phyloP scores from a whole-genome alignment of 305 asterid species.

The Solanum hybrid region DNA sequence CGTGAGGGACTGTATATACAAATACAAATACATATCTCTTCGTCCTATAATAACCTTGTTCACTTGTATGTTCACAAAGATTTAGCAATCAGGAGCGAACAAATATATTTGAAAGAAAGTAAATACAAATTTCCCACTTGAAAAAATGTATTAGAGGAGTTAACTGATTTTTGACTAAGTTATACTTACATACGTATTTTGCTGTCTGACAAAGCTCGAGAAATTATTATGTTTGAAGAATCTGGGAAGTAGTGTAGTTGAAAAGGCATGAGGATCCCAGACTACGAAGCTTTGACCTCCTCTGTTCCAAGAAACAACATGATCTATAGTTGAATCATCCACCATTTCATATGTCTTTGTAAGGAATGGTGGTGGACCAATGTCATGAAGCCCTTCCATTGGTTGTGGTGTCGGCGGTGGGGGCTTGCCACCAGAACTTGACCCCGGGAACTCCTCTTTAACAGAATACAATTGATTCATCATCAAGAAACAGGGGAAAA shows the following conservation, averaged over 20 bases:
- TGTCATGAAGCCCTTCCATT: constrained; percentile 63
- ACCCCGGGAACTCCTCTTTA: constrained; percentile 37
- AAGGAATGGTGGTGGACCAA: constrained; percentile 77
- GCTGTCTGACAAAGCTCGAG: constrained; percentile 83
- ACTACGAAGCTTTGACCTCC: constrained; percentile 72
- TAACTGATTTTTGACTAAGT: background rate
- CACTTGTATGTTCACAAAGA: constrained; percentile 4
- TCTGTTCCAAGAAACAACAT: constrained; percentile 66
- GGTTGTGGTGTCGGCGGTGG: constrained; percentile 33
- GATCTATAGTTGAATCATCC: constrained; percentile 40
- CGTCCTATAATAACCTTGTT: background rate
- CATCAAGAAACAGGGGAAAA: background rate
- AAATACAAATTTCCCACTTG: background rate
- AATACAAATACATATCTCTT: too few relatives aligned
- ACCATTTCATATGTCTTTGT: constrained; percentile 82
- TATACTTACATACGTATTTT: constrained; percentile 65
- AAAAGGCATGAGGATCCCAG: constrained; percentile 76
- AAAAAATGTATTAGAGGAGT: background rate
- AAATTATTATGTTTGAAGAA: constrained; percentile 72
- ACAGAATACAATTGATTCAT: constrained; percentile 20
- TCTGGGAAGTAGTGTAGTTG: constrained; percentile 45
- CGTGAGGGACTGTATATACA: too few relatives aligned
- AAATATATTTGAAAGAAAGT: background rate
- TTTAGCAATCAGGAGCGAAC: background rate
- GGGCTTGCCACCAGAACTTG: background rate